Base-by-base conservation (phyloP, 2,329 filamentous ascomycete species). In the Pleurostoma richardsiae region DNA sequence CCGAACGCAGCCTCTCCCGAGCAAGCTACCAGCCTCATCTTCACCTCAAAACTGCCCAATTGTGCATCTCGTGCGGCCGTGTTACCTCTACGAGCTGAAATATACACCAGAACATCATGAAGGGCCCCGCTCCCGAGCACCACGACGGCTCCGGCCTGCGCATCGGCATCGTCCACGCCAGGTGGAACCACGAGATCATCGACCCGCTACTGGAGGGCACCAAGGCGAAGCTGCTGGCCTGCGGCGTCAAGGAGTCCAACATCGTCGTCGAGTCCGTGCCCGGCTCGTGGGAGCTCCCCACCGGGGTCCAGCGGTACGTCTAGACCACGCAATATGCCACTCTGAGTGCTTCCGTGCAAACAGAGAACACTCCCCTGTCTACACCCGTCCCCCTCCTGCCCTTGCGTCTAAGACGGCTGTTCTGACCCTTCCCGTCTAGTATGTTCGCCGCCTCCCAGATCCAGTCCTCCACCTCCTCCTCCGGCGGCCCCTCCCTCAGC, bases 181-280 rank as follows among this genome's bases (percentile, higher is more conserved):
- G 94, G 60, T 99, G 94, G 94, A 99, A 99, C 73, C 78, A 77
- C 54, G 79, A 78, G 55, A 89, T 99, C 64, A 96, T 97, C 68
- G 83, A 88, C 49, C 83, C 90, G 45, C 83, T 99, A 48, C 78
- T 99, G 51, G 74, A 79, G 44, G 94, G 94, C 54, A 82, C 88
- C 41, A 88, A 86, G 69, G 85, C 85, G 58, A 85, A 85, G 62
- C 83, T 99, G 47, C 72, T 85, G 31, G 80, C 80, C 40, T 82
- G 85, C 45, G 94, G 94, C 46, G 92, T 99, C 47, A 83, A 83
- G 64, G 83, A 90, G 61, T 82, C 87, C 59, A 95, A 96, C 68
- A 95, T 99, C 60, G 82, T 91, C 46, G 72, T 91, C 38, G 87
- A 96, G 71, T 88, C 85, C 43, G 94, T 97, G 31, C 94, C 94